Evolutionary conservation across 257 asterid species (phyloP).

Genomic region (Capsicum pubescens): DNA sequence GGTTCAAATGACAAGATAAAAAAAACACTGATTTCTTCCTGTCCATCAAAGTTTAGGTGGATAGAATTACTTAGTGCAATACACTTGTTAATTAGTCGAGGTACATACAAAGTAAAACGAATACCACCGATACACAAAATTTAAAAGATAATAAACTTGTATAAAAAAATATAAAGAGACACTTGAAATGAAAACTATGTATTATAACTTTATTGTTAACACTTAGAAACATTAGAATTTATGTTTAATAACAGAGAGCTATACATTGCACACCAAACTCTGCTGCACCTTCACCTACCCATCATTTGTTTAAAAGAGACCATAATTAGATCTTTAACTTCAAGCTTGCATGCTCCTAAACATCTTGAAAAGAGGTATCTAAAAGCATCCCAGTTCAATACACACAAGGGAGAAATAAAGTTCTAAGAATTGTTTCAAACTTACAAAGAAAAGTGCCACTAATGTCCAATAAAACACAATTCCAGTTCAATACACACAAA

Average conservation of each 20-base stretch:
- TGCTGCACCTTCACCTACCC: neutral
- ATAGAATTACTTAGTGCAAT: neutral
- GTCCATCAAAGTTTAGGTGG: neutral
- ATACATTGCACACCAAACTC: neutral
- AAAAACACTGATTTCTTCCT: neutral
- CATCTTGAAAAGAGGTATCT: no score
- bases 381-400: no score
- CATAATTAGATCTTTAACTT: conserved; percentile 21
- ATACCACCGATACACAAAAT: neutral
- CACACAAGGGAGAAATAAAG: no score
- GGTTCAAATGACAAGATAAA: neutral
- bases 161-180: neutral
- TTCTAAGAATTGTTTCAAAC: no score
- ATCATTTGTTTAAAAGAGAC: neutral
- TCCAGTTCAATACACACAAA: no score
- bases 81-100: neutral
- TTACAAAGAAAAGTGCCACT: no score
- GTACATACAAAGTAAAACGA: neutral
- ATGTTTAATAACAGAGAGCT: neutral
- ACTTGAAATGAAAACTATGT: neutral
- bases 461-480: no score
- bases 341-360: neutral
- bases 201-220: conserved; percentile 15
- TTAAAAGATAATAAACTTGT: neutral
- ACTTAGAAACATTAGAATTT: neutral